phyloP scores from a whole-genome alignment of 305 asterid species.

The Fraxinus nigra region DNA sequence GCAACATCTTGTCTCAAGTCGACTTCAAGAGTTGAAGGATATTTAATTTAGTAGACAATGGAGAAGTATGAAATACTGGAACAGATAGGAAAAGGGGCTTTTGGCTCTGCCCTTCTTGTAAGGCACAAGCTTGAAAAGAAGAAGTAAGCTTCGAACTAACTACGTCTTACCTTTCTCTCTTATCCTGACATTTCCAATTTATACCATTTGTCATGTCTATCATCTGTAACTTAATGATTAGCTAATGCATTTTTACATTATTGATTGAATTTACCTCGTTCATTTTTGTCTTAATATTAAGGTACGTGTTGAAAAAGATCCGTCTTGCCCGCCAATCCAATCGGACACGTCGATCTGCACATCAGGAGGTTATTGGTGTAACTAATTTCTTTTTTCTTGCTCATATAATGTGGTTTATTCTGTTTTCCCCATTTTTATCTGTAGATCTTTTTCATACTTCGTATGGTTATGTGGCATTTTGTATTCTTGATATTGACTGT shows the following conservation, averaged over 20 bases:
- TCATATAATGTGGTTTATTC: background rate
- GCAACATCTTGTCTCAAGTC: slow-evolving; percentile 13
- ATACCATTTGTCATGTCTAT: background rate
- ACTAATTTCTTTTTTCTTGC: background rate
- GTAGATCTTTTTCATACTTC: background rate
- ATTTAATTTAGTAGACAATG: slow-evolving; percentile 39
- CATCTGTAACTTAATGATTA: background rate
- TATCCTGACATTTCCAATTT: background rate
- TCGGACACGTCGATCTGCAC: slow-evolving; percentile 92
- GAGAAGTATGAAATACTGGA: slow-evolving; percentile 85
- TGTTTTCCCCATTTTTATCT: background rate
- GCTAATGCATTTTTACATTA: slow-evolving; percentile 13
- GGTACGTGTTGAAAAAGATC: slow-evolving; percentile 90
- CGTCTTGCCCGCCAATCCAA: slow-evolving; percentile 96
- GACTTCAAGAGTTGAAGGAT: slow-evolving; percentile 15
- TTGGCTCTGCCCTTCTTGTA: slow-evolving; percentile 90
- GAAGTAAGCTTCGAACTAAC: slow-evolving; percentile 50
- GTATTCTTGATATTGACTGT: background rate
- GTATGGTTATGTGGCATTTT: background rate
- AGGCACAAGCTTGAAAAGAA: slow-evolving; percentile 81
- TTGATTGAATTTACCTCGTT: slow-evolving; percentile 21
- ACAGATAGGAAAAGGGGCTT: slow-evolving; percentile 95
- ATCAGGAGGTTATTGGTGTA: slow-evolving; percentile 74
- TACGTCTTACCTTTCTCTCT: slow-evolving; percentile 3
- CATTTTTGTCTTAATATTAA: slow-evolving; percentile 24